Evolutionary conservation across 441 rosid species (phyloP), one percentile per base, ranked within the genome.

Genomic region (Erysimum cheiri): DNA sequence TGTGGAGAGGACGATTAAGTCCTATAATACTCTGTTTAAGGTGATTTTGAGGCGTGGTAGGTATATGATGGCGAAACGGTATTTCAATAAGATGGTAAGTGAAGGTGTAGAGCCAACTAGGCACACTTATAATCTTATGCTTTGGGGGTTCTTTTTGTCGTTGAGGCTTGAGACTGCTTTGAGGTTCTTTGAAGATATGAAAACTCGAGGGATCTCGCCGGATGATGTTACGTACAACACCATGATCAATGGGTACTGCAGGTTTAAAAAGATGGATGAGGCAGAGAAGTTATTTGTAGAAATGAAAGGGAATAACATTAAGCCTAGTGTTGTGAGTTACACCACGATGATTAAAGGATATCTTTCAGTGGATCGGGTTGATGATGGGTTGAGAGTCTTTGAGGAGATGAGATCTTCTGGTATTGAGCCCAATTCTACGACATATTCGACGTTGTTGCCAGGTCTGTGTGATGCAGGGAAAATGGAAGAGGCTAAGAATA

Each of bases 11-110:
- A 87, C 81, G 58, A 44, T 78, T 3, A 89, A 85, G 78, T 88
- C 95, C 54, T 93, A 88, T 60, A 87, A 89, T 84, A 40, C 81
- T 54, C 50, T 91, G 67, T 93, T 89, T 60, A 93, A 91, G 80
- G 95, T 87, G 53, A 91, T 93, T 48, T 40, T 89, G 53, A 84
- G 91, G 75, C 84, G 89, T 24, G 96, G 97, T 9, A 37, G 97
- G 61, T 89, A 91, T 75, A 87, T 88, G 97, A 93, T 91, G 98
- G 96, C 95, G n/a, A 88, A 93, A 72, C 78, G 96, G 78, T 83
- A 79, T 57, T 93, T 89, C 56, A 91, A 91, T 67, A 84, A 73
- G 79, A 91, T 93, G 98, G 15, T 88, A 39, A 74, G 70, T 64
- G 93, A 89, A 72, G 96, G 97, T 67, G 76, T 91, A 37, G 91